Evolutionary conservation across 164 flowering plant species (phyloP).

Genomic region (Vitis amurensis): DNA sequence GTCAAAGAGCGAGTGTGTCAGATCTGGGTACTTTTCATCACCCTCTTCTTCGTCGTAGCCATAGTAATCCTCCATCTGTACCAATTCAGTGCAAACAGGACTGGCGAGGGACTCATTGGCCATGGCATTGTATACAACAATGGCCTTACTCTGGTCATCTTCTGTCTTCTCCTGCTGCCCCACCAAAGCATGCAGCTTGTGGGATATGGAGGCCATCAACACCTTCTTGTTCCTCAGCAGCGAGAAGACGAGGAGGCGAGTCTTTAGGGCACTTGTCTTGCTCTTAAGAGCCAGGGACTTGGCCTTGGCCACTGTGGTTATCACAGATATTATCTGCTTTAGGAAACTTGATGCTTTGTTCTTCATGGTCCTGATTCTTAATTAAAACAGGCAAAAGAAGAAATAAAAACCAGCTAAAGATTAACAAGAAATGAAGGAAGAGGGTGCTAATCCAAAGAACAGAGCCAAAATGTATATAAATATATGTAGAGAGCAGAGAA

Average conservation of each 20-base stretch:
- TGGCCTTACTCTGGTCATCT: constrained; percentile 24
- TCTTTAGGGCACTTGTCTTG: constrained; percentile 44
- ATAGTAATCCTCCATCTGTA: neutral
- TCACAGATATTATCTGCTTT: constrained; percentile 39
- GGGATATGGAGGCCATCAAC: constrained; percentile 45
- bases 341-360: constrained; percentile 43
- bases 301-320: constrained; percentile 43
- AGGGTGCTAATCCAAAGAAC: neutral
- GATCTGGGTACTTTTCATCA: constrained; percentile 27
- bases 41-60: constrained; percentile 14
- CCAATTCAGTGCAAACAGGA: neutral
- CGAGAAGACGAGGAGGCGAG: constrained; percentile 47
- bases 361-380: constrained; percentile 39
- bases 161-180: constrained; percentile 13
- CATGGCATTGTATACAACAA: constrained; percentile 27
- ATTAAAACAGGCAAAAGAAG: neutral
- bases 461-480: too few relatives aligned
- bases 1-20: constrained; percentile 32
- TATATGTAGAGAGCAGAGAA: neutral
- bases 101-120: constrained; percentile 1
- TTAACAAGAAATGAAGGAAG: neutral
- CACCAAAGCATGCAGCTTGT: constrained; percentile 48
- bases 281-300: constrained; percentile 48
- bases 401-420: neutral
- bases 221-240: constrained; percentile 51